These are phyloP conservation scores for Sporothrix schenckii DNA, from an alignment of 2,329 filamentous ascomycete species.

Conservation along the genomic window DNA sequence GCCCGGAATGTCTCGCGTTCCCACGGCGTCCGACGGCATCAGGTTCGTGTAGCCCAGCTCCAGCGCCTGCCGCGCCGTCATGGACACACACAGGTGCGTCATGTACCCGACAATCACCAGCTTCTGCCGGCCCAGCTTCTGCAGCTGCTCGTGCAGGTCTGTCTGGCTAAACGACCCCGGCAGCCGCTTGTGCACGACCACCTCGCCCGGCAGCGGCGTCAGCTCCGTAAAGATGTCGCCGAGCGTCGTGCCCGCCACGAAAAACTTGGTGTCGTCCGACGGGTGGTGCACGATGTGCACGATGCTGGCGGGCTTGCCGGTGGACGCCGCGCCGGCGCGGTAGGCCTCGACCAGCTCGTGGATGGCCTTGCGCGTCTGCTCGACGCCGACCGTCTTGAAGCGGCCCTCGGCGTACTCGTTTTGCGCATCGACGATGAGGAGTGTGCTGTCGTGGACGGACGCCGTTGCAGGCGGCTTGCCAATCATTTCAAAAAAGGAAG, in stretches of 20 bases:
- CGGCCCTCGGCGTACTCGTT: slow-evolving; percentile 67
- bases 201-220: slow-evolving; percentile 57
- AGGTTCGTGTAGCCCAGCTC: slow-evolving; percentile 67
- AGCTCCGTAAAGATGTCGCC: slow-evolving; percentile 65
- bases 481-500: slow-evolving; percentile 52
- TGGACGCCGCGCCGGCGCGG: slow-evolving; percentile 47
- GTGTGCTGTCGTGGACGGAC: slow-evolving; percentile 58
- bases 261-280: slow-evolving; percentile 58
- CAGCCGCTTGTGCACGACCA: slow-evolving; percentile 59
- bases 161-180: slow-evolving; percentile 65
- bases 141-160: slow-evolving; percentile 58
- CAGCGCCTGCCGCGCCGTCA: slow-evolving; percentile 63
- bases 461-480: slow-evolving; percentile 60
- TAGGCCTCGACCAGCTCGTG: slow-evolving; percentile 61
- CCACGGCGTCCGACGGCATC: slow-evolving; percentile 63
- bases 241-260: slow-evolving; percentile 63
- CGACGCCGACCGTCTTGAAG: slow-evolving; percentile 59
- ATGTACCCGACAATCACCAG: slow-evolving; percentile 65
- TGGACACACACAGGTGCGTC: slow-evolving; percentile 67
- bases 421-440: slow-evolving; percentile 71
- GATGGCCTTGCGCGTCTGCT: slow-evolving; percentile 59
- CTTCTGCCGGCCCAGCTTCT: slow-evolving; percentile 57
- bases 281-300: slow-evolving; percentile 65
- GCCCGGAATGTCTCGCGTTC: slow-evolving; percentile 68
- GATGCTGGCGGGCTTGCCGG: slow-evolving; percentile 46